These are phyloP conservation scores for Rutstroemia sp. DNA, from an alignment of 2,329 filamentous ascomycete species.

Conservation along the genomic window DNA sequence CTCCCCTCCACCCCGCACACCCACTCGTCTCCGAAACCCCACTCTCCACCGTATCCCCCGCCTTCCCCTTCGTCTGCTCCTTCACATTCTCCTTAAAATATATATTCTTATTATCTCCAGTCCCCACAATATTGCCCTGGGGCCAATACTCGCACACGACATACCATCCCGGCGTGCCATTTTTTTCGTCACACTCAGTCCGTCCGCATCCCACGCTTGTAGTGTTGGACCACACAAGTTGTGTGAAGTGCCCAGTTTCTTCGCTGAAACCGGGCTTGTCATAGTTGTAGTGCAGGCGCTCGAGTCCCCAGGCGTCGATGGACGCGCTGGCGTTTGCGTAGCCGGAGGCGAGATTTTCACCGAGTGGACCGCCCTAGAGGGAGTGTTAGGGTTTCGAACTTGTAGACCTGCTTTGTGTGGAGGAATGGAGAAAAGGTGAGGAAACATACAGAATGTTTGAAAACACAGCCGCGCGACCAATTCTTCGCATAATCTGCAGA, in stretches of 20 bases:
- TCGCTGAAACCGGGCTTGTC: constrained; percentile 46
- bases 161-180: constrained; percentile 47
- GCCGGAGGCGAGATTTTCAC: constrained; percentile 68
- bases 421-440: background rate
- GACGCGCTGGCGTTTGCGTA: constrained; percentile 51
- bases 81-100: constrained; percentile 34
- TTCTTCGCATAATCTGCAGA: constrained; percentile 46
- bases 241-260: constrained; percentile 63
- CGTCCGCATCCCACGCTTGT: constrained; percentile 49
- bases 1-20: background rate
- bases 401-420: background rate
- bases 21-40: background rate
- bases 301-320: constrained; percentile 60
- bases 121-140: constrained; percentile 48
- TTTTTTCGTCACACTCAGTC: constrained; percentile 34
- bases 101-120: constrained; percentile 39
- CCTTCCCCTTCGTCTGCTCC: constrained; percentile 17
- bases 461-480: constrained; percentile 42
- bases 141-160: constrained; percentile 67
- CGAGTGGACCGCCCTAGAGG: constrained; percentile 50
- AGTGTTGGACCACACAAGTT: constrained; percentile 63
- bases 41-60: constrained; percentile 22
- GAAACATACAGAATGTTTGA: constrained; percentile 43
- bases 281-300: constrained; percentile 54
- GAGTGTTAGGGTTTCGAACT: background rate